A percentile compares a stretch with the other conserved stretches of the same genome.
Evolutionary conservation across 2,329 filamentous ascomycete species (phyloP).

Genomic region (Passalora sequoiae): DNA sequence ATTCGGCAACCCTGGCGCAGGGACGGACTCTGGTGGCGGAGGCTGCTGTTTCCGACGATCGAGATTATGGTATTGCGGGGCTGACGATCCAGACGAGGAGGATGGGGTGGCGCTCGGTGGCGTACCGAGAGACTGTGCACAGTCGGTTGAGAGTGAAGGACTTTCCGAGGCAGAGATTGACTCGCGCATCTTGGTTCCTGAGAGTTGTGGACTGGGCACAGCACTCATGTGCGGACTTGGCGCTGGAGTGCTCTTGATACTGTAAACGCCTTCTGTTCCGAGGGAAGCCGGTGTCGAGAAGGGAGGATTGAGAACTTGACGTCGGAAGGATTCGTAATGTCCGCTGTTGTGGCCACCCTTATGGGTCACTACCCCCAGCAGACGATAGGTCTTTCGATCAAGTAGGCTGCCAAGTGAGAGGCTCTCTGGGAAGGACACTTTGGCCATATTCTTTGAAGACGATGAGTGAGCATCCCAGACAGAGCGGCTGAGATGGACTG

Average conservation of each 20-base stretch:
- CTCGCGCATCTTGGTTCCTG: slow-evolving; percentile 4
- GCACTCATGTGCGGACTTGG: slow-evolving; percentile 37
- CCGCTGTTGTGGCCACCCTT: slow-evolving; percentile 94
- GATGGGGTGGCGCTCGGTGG: slow-evolving; percentile 12
- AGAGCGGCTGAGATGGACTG: slow-evolving; percentile 86
- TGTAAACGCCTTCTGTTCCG: slow-evolving; percentile 68
- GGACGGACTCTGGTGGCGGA: slow-evolving; percentile 26
- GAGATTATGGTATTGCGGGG: slow-evolving; percentile 11
- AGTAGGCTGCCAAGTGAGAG: slow-evolving; percentile 75
- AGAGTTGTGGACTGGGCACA: slow-evolving; percentile 9
- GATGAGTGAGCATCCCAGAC: slow-evolving; percentile 70
- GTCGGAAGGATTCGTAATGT: slow-evolving; percentile 92
- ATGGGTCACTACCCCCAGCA: slow-evolving; percentile 85
- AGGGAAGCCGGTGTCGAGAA: slow-evolving; percentile 80
- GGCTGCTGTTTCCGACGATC: slow-evolving; percentile 11
- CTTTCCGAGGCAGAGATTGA: slow-evolving; percentile 9
- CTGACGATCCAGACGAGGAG: slow-evolving; percentile 21
- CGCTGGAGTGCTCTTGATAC: slow-evolving; percentile 42
- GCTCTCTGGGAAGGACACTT: slow-evolving; percentile 86
- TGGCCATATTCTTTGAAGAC: slow-evolving; percentile 90
- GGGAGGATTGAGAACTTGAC: slow-evolving; percentile 73
- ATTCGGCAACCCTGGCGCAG: slow-evolving; percentile 25
- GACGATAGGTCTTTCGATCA: slow-evolving; percentile 71
- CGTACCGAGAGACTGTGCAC: slow-evolving; percentile 15
- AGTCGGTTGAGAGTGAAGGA: slow-evolving; percentile 10